Evolutionary conservation across 1,284 basidiomycete species (phyloP), one percentile per base, ranked within the genome.

Genomic region (Cryptococcus sp.): DNA sequence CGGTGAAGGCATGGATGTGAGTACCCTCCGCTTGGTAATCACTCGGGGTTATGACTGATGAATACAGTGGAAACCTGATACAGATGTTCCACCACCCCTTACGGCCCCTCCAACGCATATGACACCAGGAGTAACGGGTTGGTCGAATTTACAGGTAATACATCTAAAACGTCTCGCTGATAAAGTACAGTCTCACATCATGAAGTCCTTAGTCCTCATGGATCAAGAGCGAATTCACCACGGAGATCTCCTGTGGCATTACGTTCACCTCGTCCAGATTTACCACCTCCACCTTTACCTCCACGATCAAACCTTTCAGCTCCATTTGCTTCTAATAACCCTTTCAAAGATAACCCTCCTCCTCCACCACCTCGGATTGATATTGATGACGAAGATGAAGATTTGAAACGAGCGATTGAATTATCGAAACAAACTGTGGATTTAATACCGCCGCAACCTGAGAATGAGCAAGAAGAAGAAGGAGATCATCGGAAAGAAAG

Each of bases 1-100:
- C 53, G 68, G 71, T n/a, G 67, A 66, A 15, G 73, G 71, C 7
- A 54, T 56, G 34, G 62, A 62, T 46, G 72, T 72, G 37, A 5
- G 47, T 46, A 13, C 11, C 23, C 23, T 23, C 23, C 23, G 23
- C 23, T 23, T 23, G 23, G 23, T 23, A 23, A 23, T 23, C 23
- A 23, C 23, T 23, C 23, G 23, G 23, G n/a, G 41, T n/a, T 36
- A 49, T 8, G 44, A 10, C 14, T 23, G 3, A 44, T 34, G 35
- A 33, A 47, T 5, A 51, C 5, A 64, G 64, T 66, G 64, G 64
- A 62, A 51, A 49, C 61, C 65, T 13, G 58, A 52, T 14, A 37
- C 56, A 4, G 47, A 54, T 30, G 5, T 5, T 5, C 4, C 46
- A 42, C 36, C 49, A 30, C n/a, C 11, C 10, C 4, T 50, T 23